These are phyloP conservation scores for Alectoria sarmentosa DNA, from an alignment of 495 filamentous ascomycete genomes.

Conservation along the genomic window DNA sequence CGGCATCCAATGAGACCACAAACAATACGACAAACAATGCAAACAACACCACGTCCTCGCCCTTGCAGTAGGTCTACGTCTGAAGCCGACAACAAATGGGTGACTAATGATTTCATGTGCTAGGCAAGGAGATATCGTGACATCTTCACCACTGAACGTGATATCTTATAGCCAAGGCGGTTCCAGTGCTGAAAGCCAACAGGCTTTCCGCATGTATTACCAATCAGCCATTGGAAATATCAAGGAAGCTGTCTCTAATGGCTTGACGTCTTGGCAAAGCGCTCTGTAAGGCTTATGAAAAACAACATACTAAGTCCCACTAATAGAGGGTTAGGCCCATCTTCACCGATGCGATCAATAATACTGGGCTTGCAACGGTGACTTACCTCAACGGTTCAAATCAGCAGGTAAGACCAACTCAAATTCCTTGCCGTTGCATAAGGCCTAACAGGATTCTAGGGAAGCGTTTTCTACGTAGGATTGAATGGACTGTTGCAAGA, in stretches of 20 bases:
- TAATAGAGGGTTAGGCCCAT: constrained; percentile 21
- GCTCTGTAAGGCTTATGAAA: constrained; percentile 13
- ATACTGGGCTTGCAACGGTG: constrained; percentile 26
- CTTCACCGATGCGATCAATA: constrained; percentile 28
- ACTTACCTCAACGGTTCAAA: constrained; percentile 22
- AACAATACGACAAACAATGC: neutral
- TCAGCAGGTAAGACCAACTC: constrained; percentile 18
- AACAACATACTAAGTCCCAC: neutral
- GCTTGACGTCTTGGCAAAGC: constrained; percentile 19
- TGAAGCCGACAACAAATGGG: neutral
- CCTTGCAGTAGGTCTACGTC: constrained; percentile 6
- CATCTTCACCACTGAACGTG: constrained; percentile 22
- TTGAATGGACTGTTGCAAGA: constrained; percentile 24
- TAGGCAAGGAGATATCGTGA: constrained; percentile 22
- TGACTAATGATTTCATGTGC: neutral
- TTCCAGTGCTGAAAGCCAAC: constrained; percentile 8
- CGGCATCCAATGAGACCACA: constrained; percentile 1
- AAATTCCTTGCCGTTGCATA: neutral
- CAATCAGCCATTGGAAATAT: constrained; percentile 25
- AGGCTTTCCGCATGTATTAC: constrained; percentile 25
- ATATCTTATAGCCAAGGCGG: constrained; percentile 19
- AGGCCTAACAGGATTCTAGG: constrained; percentile 7
- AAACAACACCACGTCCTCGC: constrained; percentile 1
- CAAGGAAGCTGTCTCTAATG: constrained; percentile 21
- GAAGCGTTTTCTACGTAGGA: constrained; percentile 26